Base-by-base conservation (phyloP, 371 early-diverging fungal species). In the Rhizopus microsporus region DNA sequence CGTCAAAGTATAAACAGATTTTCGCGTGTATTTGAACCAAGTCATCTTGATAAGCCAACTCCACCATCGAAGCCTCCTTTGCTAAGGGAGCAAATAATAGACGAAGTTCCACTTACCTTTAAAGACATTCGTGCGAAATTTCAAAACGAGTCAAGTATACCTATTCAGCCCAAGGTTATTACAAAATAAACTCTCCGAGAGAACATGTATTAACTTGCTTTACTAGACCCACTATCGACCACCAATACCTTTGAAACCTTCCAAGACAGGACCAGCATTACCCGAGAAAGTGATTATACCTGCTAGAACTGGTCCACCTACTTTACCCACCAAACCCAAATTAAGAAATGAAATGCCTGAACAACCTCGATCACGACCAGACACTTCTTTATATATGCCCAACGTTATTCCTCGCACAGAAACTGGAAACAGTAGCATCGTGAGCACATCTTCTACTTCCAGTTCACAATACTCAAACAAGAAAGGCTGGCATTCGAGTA, bases 101-200 rank as follows among this genome's bases (percentile, higher is more conserved):
- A 75, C 42, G 53, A 66, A 50, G 65, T 62, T 23, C 37, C 71
- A 12, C 56, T 75, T 31, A 65, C 68, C 7, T 78, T 78, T 42
- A 62, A 68, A 38, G 75, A 78, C 39, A 71, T 78, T 43, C 74
- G 75, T 30, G 78, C 78, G 9, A 67, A 59, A 39, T 78, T 78
- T 44, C 75, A 78, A 42, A 59, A 68, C 44, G 61, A 65, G 39
- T 57, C 32, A 40, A 37, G 7, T 9, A 47, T 57, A 16, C 57
- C 63, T 32, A 56, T 56, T 15, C 46, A 56, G 16, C 56, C 46
- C 2, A 46, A 60, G 60, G 65, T 56, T 60, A 53, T 23, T 23
- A 50, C 32, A 23, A 49, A 45, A 30, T 32, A 43, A 23, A 35
- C 15, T 7, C 46, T 58, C 59, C 63, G 63, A 58, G 34, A 39